Conservation (phyloP, 2,329 filamentous ascomycete genomes). For the Herpotrichia juniperi region DNA sequence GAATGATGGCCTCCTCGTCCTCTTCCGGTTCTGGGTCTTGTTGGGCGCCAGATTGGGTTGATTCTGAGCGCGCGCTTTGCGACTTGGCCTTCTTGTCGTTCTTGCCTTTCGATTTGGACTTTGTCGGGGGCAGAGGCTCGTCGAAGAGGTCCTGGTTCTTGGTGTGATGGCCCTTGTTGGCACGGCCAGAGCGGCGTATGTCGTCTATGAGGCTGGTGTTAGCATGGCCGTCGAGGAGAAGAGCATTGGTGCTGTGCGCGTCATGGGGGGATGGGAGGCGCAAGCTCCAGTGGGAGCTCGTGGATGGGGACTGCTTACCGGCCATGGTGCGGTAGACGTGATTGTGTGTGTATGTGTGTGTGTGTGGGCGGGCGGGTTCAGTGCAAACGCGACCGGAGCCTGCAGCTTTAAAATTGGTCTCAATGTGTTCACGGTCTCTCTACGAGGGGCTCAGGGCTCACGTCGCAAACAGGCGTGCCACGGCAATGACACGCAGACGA, state of each 20-base stretch:
- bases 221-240: conserved; percentile 26
- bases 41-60: conserved; percentile 27
- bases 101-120: conserved; percentile 52
- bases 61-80: conserved; percentile 28
- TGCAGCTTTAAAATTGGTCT: conserved; percentile 40
- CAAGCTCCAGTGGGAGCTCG: conserved; percentile 4
- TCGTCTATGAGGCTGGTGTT: conserved; percentile 63
- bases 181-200: conserved; percentile 90
- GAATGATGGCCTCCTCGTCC: conserved; percentile 76
- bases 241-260: conserved; percentile 18
- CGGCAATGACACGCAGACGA: conserved; percentile 24
- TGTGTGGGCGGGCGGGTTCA: conserved; percentile 29
- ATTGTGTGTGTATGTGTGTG: no score
- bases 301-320: conserved; percentile 60
- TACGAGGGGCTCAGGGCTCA: conserved; percentile 37
- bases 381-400: conserved; percentile 31
- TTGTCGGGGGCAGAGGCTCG: conserved; percentile 48
- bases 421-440: conserved; percentile 45
- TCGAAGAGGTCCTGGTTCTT: conserved; percentile 74
- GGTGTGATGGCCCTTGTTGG: conserved; percentile 94
- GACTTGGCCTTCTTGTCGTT: conserved; percentile 48
- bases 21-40: conserved; percentile 58
- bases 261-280: conserved; percentile 10
- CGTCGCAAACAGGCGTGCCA: conserved; percentile 22
- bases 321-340: conserved; percentile 56